Base-by-base conservation (phyloP, 2,329 filamentous ascomycete genomes). In the Domatiomyces globalis region DNA sequence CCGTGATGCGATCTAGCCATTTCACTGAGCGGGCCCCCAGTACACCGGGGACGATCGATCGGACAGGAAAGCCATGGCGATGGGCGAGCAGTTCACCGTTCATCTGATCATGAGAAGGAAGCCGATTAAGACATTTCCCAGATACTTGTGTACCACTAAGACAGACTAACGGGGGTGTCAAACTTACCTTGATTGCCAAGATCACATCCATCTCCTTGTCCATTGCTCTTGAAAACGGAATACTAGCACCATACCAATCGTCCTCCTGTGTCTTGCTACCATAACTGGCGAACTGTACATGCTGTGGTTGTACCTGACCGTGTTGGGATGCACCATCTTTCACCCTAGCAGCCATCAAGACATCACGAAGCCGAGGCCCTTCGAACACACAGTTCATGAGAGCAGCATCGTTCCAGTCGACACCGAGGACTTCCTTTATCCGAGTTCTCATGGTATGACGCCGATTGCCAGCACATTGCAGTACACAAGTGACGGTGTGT, bases 381-480 rank as follows among this genome's bases (percentile, higher is more conserved):
- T 66, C 70, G 76, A 76, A 80, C 50, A 65, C 69, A 58, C 76
- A 78, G 58, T 80, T 80, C 75, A 80, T 79, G 18, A 80, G 71
- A 0, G 77, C 78, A 42, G 71, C 77, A 57, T 80, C 77, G 39
- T 71, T 70, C 78, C 78, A 81, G 59, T 81, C 76, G 43, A 81
- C 73, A 0, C 78, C 78, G 33, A 71, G 65, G 4, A 80, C 77
- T 62, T 80, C 77, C 58, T 77, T 78, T 22, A 79, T 63, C 55
- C 72, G 67, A 1, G 75, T 80, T 22, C 77, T 73, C 77, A 80
- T 80, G 1, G 75, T 77, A 60, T 80, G 77, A 9, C 78, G 71
- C 6, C 78, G 67, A 57, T 80, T 81, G 18, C 78, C 78, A 2
- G 78, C 77, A 56, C 78, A 81, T 65, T 79, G 76, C 1, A 81